Percentiles rank a stretch among this genome's conserved stretches.
Conservation (phyloP, 495 filamentous ascomycete species). For the Tirmania nivea region DNA sequence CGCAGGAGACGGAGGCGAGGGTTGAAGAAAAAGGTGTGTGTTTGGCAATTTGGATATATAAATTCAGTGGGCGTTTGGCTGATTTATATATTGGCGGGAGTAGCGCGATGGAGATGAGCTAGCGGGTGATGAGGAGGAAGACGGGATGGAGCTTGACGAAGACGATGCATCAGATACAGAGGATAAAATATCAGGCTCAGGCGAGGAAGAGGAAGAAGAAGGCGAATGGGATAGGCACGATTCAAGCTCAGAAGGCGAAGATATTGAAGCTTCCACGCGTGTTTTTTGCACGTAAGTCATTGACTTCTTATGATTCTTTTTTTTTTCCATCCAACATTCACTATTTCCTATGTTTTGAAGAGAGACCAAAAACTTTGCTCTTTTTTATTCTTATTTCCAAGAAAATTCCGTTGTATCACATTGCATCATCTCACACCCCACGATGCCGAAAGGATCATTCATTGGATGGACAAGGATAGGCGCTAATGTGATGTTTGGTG, state of each 20-base stretch:
- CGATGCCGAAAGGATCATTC: too few species aligned
- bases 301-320: neutral
- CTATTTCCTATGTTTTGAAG: neutral
- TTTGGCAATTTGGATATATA: conserved; percentile 21
- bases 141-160: conserved; percentile 24
- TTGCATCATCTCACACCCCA: too few species aligned
- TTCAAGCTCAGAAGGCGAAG: conserved; percentile 42
- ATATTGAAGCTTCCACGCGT: conserved; percentile 38
- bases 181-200: conserved; percentile 19
- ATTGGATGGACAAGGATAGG: too few species aligned
- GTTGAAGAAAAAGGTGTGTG: conserved; percentile 31
- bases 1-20: conserved; percentile 27
- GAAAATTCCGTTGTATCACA: too few species aligned
- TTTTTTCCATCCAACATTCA: neutral
- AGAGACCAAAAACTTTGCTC: neutral
- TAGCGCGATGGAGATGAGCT: conserved; percentile 24
- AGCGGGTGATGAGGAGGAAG: conserved; percentile 26
- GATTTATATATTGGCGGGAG: conserved; percentile 20
- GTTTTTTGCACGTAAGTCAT: conserved; percentile 44
- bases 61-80: conserved; percentile 16
- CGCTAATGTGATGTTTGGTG: too few species aligned
- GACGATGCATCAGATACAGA: conserved; percentile 15
- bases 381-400: too few species aligned
- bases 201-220: conserved; percentile 29
- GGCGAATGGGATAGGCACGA: conserved; percentile 32